phyloP scores from a whole-genome alignment of 2,329 filamentous ascomycete genomes.

The Zymoseptoria pseudotritici region DNA sequence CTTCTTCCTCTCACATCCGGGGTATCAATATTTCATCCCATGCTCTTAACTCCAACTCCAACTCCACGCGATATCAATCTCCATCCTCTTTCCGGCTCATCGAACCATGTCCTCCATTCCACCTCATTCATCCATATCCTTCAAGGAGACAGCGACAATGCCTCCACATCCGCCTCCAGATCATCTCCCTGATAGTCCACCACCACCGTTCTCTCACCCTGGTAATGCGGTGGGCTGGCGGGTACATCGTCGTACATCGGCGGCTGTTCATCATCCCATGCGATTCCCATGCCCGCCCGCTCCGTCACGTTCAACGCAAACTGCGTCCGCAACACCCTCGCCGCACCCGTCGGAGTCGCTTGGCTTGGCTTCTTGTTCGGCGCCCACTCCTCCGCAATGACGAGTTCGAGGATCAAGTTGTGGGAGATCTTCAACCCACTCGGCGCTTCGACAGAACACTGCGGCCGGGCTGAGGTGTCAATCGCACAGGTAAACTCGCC shows the following conservation, averaged over 20 bases:
- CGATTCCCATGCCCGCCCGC: conserved; percentile 77
- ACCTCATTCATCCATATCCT: not conserved
- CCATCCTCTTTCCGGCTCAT: not conserved
- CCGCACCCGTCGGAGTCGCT: conserved; percentile 79
- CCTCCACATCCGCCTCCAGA: conserved; percentile 40
- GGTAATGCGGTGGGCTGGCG: conserved; percentile 2
- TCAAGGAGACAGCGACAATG: conserved; percentile 22
- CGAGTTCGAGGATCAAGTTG: conserved; percentile 82
- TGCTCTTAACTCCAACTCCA: not conserved
- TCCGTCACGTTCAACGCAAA: conserved; percentile 79
- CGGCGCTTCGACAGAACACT: conserved; percentile 68
- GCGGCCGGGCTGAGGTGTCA: conserved; percentile 55
- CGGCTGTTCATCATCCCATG: conserved; percentile 93
- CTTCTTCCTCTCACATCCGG: not conserved
- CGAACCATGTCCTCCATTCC: not conserved
- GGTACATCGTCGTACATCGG: conserved; percentile 93
- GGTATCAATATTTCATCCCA: not conserved
- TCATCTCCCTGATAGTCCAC: conserved; percentile 43
- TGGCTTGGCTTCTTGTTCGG: conserved; percentile 62
- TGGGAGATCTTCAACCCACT: conserved; percentile 76
- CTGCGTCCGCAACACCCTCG: conserved; percentile 85
- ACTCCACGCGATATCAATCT: not conserved
- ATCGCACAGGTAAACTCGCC: conserved; percentile 66
- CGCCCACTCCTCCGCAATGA: conserved; percentile 84
- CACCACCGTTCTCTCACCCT: conserved; percentile 25